These are phyloP conservation scores for Leccinum huronense DNA, from an alignment of 1,284 basidiomycete genomes.

Conservation along the genomic window DNA sequence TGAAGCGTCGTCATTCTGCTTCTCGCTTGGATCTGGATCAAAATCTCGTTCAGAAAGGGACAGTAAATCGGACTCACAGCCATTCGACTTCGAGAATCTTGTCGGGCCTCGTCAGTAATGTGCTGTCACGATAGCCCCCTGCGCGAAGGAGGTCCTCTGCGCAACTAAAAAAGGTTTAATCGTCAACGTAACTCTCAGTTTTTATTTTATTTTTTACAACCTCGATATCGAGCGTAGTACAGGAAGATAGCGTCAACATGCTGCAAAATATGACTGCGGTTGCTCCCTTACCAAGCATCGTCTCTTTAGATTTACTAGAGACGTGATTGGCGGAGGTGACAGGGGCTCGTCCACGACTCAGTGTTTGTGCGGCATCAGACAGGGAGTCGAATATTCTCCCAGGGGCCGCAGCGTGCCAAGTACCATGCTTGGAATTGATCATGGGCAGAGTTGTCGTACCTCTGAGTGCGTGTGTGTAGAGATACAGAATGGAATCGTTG, in stretches of 20 bases:
- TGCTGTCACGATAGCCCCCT: conserved; percentile 72
- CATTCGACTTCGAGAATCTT: conserved; percentile 95
- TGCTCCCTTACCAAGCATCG: conserved; percentile 49
- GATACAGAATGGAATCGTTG: too few relatives aligned
- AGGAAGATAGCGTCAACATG: conserved; percentile 63
- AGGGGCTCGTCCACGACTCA: conserved; percentile 37
- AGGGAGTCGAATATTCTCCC: too few relatives aligned
- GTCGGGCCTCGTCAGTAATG: conserved; percentile 81
- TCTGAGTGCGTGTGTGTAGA: too few relatives aligned
- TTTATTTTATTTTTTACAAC: conserved; percentile 57
- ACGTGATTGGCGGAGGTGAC: conserved; percentile 39
- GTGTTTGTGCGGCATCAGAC: conserved; percentile 47
- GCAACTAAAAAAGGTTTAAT: conserved; percentile 62
- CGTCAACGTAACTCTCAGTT: conserved; percentile 69
- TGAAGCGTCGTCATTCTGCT: conserved; percentile 96
- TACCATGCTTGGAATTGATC: too few relatives aligned
- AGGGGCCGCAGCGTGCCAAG: too few relatives aligned
- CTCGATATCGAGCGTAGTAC: conserved; percentile 68
- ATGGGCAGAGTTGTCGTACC: too few relatives aligned
- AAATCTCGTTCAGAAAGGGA: conserved; percentile 7
- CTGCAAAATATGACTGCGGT: conserved; percentile 64
- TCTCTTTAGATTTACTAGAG: conserved; percentile 45
- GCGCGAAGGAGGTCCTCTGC: conserved; percentile 80
- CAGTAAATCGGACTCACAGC: conserved; percentile 56
- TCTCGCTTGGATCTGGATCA: conserved; percentile 62